These are phyloP conservation scores for Drosera spatulata DNA, from an alignment of 179 eudicot species.

Conservation along the genomic window DNA sequence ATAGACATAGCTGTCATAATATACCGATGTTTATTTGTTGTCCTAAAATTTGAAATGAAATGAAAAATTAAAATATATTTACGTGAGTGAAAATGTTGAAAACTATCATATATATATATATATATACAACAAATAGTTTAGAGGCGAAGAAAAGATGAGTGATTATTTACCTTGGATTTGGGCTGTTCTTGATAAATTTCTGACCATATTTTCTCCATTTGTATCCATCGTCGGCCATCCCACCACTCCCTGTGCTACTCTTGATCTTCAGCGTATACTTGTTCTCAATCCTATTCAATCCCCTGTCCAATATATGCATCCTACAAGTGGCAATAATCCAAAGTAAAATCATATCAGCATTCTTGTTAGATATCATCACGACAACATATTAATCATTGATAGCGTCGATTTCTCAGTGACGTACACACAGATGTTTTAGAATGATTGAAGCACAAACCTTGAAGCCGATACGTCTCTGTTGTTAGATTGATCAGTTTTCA, in stretches of 20 bases:
- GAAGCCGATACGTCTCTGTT: background rate
- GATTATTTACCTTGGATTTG: conserved; percentile 36
- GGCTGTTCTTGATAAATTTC: conserved; percentile 51
- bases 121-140: too few relatives aligned
- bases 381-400: too few relatives aligned
- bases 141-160: background rate
- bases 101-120: background rate
- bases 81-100: too few relatives aligned
- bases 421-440: background rate
- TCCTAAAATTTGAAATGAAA: too few relatives aligned
- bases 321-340: conserved; percentile 5
- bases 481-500: background rate
- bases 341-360: background rate
- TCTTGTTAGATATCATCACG: too few relatives aligned
- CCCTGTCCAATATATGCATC: conserved; percentile 23
- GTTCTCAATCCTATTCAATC: conserved; percentile 18
- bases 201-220: conserved; percentile 16
- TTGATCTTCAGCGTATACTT: conserved; percentile 37
- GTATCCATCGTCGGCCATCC: conserved; percentile 38
- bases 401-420: too few relatives aligned
- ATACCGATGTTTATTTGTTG: too few relatives aligned
- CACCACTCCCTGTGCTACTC: conserved; percentile 15
- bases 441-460: background rate
- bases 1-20: too few relatives aligned
- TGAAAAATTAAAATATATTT: too few relatives aligned